phyloP scores from a whole-genome alignment of 2,329 filamentous ascomycete species.

The Teratosphaeria destructans region DNA sequence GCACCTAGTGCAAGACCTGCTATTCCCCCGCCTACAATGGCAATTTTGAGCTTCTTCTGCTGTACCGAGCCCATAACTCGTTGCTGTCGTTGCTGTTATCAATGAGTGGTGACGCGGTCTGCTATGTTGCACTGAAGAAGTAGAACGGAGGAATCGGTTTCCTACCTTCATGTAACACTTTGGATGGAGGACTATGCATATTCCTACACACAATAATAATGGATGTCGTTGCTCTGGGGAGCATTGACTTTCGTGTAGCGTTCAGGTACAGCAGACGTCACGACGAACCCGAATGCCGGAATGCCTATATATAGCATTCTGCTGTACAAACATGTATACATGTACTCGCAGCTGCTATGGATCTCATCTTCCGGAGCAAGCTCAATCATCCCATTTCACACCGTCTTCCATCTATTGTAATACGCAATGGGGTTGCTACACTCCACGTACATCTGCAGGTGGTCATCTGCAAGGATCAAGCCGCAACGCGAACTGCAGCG shows the following conservation, averaged over 20 bases:
- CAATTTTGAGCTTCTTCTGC: constrained; percentile 26
- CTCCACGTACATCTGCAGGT: too few species aligned
- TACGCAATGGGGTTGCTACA: too few species aligned
- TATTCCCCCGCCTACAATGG: constrained; percentile 43
- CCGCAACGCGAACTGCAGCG: too few species aligned
- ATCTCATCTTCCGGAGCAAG: neutral
- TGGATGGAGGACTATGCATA: neutral
- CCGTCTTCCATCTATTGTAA: neutral
- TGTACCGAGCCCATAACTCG: neutral
- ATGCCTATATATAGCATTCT: neutral
- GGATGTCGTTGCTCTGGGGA: neutral
- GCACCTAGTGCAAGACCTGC: constrained; percentile 41
- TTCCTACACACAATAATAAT: neutral
- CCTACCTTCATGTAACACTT: neutral
- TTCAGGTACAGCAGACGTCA: neutral
- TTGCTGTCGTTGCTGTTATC: neutral
- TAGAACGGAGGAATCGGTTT: neutral
- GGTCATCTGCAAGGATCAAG: too few species aligned
- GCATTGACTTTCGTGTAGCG: neutral
- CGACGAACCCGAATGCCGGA: neutral
- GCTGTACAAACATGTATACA: neutral
- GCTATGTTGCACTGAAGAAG: neutral
- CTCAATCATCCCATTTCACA: neutral
- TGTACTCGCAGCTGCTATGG: neutral
- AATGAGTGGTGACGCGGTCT: neutral